Base-by-base conservation (phyloP, 345 rosid genomes). In the Eutrema japonicum region DNA sequence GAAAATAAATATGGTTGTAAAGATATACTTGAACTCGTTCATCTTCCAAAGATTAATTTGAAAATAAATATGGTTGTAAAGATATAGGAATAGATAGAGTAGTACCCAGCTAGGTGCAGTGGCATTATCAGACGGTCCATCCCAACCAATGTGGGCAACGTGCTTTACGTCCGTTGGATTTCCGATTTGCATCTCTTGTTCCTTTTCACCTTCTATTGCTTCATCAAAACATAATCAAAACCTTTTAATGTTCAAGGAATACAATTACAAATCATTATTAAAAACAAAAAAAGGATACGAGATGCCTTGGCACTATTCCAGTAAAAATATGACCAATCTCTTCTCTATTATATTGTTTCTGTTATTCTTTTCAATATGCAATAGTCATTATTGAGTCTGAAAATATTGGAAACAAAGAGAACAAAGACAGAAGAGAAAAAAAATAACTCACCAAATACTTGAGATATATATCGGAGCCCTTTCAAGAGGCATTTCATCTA, bases 71-170 rank as follows among this genome's bases (percentile, higher is more conserved):
- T 22, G 26, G 26, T 22, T 22, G 26, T 22, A 22, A 22, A 22
- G 26, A 22, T 22, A 22, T 22, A 22, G 26, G 26, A 22, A 22
- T 22, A 22, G 26, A 22, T 22, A 22, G 26, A 22, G 26, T 22
- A 22, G 73, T 45, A 70, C 72, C 50, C 8, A 36, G 36, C 7
- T 64, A 66, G 68, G 68, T 59, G 78, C 59, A 40, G 68, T 67
- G 54, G 62, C 3, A 51, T 42, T 41, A 59, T 40, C 42, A 14
- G 63, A 41, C 13, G 63, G 73, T 38, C 84, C 93, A 63, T 93
- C 97, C 89, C 85, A 86, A 74, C 97, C 98, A 41, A 93, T 93
- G 48, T 93, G 98, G n/a, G 98, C 90, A 9, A 93, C 92, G 68
- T 93, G 98, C 77, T 93, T 90, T 75, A 92, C 96, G 78, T 92